phyloP scores from a whole-genome alignment of 768 basidiomycete genomes.

The Cubamyces lactineus region DNA sequence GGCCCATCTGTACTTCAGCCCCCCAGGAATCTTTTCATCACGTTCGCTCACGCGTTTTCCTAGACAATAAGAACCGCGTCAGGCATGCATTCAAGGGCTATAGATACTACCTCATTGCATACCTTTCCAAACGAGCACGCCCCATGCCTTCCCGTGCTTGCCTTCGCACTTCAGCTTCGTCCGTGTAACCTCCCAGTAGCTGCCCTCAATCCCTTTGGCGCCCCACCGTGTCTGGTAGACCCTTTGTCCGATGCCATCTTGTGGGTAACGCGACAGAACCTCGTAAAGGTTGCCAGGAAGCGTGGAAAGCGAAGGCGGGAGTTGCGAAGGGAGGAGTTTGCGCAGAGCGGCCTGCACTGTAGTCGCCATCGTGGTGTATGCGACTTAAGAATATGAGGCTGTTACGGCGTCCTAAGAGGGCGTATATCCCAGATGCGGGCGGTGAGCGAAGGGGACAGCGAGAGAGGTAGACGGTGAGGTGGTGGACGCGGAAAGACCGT shows the following conservation, averaged over 20 bases:
- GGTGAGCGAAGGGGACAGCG: not conserved
- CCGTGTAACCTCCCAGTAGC: constrained; percentile 77
- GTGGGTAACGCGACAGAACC: constrained; percentile 68
- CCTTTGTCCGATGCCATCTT: constrained; percentile 65
- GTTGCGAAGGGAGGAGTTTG: constrained; percentile 57
- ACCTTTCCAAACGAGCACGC: constrained; percentile 80
- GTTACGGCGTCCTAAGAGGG: not conserved
- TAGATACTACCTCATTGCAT: constrained; percentile 29
- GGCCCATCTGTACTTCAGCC: constrained; percentile 76
- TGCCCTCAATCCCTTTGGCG: constrained; percentile 63
- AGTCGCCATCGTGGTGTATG: constrained; percentile 22
- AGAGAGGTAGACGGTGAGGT: constrained; percentile 3
- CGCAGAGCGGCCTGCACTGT: constrained; percentile 43
- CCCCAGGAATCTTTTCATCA: constrained; percentile 69
- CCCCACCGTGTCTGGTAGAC: constrained; percentile 79
- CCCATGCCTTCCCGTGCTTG: constrained; percentile 83
- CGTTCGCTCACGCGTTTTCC: constrained; percentile 61
- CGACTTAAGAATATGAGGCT: not conserved
- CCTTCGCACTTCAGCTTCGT: constrained; percentile 74
- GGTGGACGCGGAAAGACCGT: constrained; percentile 14
- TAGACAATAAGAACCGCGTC: constrained; percentile 32
- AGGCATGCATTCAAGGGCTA: not conserved
- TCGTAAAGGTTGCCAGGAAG: constrained; percentile 70
- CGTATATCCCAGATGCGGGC: not conserved
- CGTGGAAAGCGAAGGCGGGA: constrained; percentile 62